These are phyloP conservation scores for Daldinia sp. DNA, from an alignment of 2,329 filamentous ascomycete species.

Conservation along the genomic window DNA sequence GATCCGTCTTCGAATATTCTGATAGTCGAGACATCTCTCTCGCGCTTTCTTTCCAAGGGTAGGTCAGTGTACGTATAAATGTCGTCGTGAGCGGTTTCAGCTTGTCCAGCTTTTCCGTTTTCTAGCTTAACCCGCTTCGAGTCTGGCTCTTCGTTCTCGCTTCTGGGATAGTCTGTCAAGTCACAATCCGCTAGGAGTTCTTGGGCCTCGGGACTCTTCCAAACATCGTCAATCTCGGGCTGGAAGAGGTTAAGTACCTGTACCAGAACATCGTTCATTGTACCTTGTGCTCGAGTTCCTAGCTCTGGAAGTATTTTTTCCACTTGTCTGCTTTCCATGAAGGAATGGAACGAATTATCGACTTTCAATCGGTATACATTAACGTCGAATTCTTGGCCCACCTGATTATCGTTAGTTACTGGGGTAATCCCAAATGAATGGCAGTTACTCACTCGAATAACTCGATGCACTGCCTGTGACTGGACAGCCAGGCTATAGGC, in stretches of 20 bases:
- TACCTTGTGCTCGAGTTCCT: conserved; percentile 37
- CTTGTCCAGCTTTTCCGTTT: neutral
- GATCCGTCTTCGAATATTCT: neutral
- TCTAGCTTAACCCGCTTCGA: conserved; percentile 1
- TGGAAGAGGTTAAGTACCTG: conserved; percentile 43
- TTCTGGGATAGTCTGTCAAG: conserved; percentile 17
- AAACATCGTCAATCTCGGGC: conserved; percentile 37
- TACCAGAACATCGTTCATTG: conserved; percentile 36
- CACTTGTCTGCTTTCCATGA: conserved; percentile 43
- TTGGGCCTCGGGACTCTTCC: conserved; percentile 35
- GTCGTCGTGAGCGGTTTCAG: neutral
- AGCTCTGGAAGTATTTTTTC: conserved; percentile 45
- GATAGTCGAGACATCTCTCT: neutral
- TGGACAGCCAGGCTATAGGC: conserved; percentile 40
- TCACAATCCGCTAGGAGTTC: conserved; percentile 34
- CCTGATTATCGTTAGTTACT: conserved; percentile 34
- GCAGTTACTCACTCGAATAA: conserved; percentile 42
- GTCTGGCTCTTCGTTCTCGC: conserved; percentile 1
- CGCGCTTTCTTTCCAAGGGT: neutral
- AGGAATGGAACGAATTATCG: conserved; percentile 41
- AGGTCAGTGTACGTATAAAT: neutral
- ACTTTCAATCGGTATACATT: conserved; percentile 40
- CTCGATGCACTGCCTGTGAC: conserved; percentile 42
- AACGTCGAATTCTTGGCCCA: conserved; percentile 42
- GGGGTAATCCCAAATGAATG: neutral